Evolutionary conservation across 2,329 filamentous ascomycete genomes (phyloP), one percentile per base, ranked within the genome.

Genomic region (Fusarium transvaalense): DNA sequence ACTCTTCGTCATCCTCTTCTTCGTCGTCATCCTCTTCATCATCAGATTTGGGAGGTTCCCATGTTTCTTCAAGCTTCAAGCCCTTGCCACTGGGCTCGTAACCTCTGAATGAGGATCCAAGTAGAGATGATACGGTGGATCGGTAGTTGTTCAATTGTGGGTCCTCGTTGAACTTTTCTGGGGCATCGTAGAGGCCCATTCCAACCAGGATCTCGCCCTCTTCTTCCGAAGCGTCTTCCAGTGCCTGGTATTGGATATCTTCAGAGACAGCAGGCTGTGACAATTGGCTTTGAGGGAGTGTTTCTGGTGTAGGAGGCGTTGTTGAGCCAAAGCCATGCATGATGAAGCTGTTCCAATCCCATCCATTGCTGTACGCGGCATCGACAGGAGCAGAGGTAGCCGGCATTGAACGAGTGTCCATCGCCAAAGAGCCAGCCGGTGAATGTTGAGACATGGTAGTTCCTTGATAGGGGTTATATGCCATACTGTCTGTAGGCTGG

Each of bases 21-120:
- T 84, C 81, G 0, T 85, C 83, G 1, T 83, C 83, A 1, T 84
- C 84, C 0, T 83, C 84, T 17, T 87, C 88, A 3, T 88, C 87
- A 21, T 90, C 88, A 7, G 86, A 84, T 45, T 88, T 86, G 12
- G 89, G 90, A 19, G 85, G 92, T 77, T 88, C 90, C 91, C 86
- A 95, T 0, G 91, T 92, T 76, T 94, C 92, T 78, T 95, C 92
- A 5, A 96, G 82, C 76, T 94, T 95, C 70, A 95, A 81, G 0
- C 92, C 92, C 77, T 93, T 92, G 59, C 92, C 91, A 19, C 81
- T 83, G 5, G 85, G 81, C 66, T 85, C 83, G 0, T 78, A 69
- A 9, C 75, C 75, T 41, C 81, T 79, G 69, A 83, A 84, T 3
- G 82, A 77, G 10, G 85, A 80, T 25, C 85, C 85, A 46, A 89